These are phyloP conservation scores for Borealophlyctis nickersoniae DNA, from an alignment of 192 early-diverging fungal species.

Conservation along the genomic window DNA sequence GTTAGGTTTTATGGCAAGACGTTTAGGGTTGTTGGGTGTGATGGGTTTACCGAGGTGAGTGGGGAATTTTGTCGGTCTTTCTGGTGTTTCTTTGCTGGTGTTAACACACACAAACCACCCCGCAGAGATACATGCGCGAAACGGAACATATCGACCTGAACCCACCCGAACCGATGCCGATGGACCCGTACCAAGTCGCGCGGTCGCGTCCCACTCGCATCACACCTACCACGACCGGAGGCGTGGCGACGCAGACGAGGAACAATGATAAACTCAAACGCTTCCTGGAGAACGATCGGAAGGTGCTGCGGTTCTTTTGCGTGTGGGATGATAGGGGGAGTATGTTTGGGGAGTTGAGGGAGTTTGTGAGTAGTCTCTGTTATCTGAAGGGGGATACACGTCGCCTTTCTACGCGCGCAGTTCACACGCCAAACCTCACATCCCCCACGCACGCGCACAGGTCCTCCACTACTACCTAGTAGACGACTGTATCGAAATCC, in stretches of 20 bases:
- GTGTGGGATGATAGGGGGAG: slow-evolving; percentile 60
- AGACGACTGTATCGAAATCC: slow-evolving; percentile 63
- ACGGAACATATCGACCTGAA: slow-evolving; percentile 53
- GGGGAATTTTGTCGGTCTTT: no score
- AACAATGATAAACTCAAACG: slow-evolving; percentile 51
- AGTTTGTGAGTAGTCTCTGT: slow-evolving; percentile 45
- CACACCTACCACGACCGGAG: no score
- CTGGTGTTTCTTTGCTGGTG: no score
- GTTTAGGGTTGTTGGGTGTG: slow-evolving; percentile 54
- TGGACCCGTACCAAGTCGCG: slow-evolving; percentile 47
- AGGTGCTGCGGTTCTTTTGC: slow-evolving; percentile 62
- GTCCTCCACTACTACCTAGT: slow-evolving; percentile 63
- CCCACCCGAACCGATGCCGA: slow-evolving; percentile 48
- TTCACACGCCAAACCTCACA: slow-evolving; percentile 1
- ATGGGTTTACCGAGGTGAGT: slow-evolving; percentile 58
- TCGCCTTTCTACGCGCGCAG: no score
- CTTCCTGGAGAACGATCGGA: slow-evolving; percentile 60
- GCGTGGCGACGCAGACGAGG: slow-evolving; percentile 14
- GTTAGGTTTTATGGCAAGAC: slow-evolving; percentile 64
- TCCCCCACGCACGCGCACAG: slow-evolving; percentile 13
- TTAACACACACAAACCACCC: slow-evolving; percentile 3
- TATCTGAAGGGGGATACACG: no score
- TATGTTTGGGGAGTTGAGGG: slow-evolving; percentile 60
- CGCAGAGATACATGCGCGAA: slow-evolving; percentile 51
- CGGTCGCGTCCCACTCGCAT: slow-evolving; percentile 45